Percentiles rank a stretch among this genome's conserved stretches.
These are phyloP conservation scores for Acanthamoeba divionensis DNA, from an alignment of 208 protist species.

Conservation along the genomic window DNA sequence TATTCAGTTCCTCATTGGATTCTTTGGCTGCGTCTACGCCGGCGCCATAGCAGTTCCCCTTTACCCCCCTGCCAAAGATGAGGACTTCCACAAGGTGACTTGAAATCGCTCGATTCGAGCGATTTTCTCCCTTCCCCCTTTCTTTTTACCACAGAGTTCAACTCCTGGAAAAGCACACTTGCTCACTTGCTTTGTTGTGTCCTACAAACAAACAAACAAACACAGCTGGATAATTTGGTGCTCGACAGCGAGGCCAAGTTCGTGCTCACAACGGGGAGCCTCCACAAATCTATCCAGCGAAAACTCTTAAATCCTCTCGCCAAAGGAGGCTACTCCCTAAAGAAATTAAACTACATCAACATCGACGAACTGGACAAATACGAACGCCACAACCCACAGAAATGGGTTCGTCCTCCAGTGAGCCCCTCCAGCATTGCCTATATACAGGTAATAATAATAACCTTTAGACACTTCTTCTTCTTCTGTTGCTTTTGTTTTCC, in stretches of 20 bases:
- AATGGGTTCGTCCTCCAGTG: neutral
- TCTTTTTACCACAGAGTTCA: neutral
- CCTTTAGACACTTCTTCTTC: neutral
- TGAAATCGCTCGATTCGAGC: too few relatives aligned
- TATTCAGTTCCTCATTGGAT: neutral
- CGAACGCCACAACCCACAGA: neutral
- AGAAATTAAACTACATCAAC: neutral
- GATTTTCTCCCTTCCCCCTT: neutral
- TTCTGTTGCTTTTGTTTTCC: too few relatives aligned
- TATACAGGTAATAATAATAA: neutral
- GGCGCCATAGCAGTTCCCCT: neutral
- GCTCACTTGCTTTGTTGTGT: too few relatives aligned
- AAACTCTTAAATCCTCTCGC: neutral
- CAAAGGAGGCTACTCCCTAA: neutral
- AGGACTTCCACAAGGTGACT: neutral
- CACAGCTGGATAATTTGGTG: neutral
- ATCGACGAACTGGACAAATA: conserved; percentile 16
- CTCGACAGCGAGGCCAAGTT: neutral
- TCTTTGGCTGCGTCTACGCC: conserved; percentile 22
- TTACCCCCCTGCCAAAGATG: neutral
- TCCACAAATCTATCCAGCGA: too few relatives aligned
- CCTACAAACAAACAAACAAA: too few relatives aligned
- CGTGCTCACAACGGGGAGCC: neutral
- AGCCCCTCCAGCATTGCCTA: neutral
- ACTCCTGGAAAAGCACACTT: too few relatives aligned